Conservation (phyloP, 2,329 filamentous ascomycete species). For the Epichloe coenophiala region DNA sequence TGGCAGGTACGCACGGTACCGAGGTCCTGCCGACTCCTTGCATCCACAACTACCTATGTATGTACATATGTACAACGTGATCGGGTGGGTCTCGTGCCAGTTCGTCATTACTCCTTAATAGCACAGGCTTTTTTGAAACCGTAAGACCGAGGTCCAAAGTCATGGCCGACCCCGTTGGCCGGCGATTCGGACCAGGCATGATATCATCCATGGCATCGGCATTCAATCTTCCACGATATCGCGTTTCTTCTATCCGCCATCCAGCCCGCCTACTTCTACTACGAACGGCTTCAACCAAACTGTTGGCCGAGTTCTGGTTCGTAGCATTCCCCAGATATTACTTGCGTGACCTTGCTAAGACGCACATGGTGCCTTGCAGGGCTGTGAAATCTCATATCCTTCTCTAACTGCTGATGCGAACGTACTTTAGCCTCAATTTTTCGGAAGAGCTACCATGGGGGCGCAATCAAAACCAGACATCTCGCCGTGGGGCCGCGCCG, state of each 20-base stretch:
- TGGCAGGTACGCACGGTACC: too few species aligned
- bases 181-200: background rate
- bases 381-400: background rate
- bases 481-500: constrained; percentile 84
- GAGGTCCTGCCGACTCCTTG: background rate
- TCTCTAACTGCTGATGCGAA: too few species aligned
- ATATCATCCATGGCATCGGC: background rate
- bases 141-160: constrained; percentile 5
- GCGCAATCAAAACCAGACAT: constrained; percentile 55
- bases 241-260: background rate
- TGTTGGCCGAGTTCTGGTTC: background rate
- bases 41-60: background rate
- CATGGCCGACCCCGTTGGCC: background rate
- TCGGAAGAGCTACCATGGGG: constrained; percentile 26
- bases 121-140: constrained; percentile 1
- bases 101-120: background rate
- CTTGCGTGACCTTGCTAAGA: background rate
- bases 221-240: background rate
- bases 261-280: background rate
- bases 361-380: background rate
- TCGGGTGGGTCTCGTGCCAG: background rate
- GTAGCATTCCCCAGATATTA: background rate
- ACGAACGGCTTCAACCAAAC: background rate
- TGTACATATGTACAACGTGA: too few species aligned
- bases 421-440: background rate